A percentile compares a stretch with the other conserved stretches of the same genome.
Evolutionary conservation across 176 grass and related monocot species (phyloP).

Genomic region (Carex cristatella): DNA sequence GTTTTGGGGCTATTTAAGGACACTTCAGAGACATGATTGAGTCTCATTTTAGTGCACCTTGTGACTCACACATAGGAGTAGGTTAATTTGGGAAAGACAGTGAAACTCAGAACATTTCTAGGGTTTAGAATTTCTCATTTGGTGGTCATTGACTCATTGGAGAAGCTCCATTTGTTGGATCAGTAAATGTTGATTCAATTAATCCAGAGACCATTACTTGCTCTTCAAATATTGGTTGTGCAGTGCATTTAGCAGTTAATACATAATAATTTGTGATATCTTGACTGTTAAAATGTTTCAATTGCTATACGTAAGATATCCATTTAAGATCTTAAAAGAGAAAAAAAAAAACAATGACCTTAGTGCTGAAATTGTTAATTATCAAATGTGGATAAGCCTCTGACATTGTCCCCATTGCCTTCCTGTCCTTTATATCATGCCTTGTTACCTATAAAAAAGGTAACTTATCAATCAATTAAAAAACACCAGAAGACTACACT

Average conservation of each 20-base stretch:
- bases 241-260: neutral
- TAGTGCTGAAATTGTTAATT: slow-evolving; percentile 67
- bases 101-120: neutral
- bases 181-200: neutral
- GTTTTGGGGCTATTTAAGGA: neutral
- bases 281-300: neutral
- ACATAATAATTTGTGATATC: neutral
- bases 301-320: neutral
- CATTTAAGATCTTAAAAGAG: neutral
- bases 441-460: slow-evolving; percentile 51
- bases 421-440: slow-evolving; percentile 91
- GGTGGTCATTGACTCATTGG: neutral
- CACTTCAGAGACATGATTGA: neutral
- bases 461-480: slow-evolving; percentile 6
- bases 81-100: neutral
- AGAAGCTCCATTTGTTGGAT: neutral
- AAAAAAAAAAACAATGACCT: slow-evolving; percentile 37
- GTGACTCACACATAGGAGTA: neutral
- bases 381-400: slow-evolving; percentile 91
- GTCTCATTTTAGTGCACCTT: neutral
- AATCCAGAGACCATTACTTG: neutral
- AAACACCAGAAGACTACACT: neutral
- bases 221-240: neutral
- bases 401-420: slow-evolving; percentile 83
- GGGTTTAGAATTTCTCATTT: neutral